Base-by-base conservation (phyloP, 2,329 filamentous ascomycete species). In the Dactylellina haptotyla region DNA sequence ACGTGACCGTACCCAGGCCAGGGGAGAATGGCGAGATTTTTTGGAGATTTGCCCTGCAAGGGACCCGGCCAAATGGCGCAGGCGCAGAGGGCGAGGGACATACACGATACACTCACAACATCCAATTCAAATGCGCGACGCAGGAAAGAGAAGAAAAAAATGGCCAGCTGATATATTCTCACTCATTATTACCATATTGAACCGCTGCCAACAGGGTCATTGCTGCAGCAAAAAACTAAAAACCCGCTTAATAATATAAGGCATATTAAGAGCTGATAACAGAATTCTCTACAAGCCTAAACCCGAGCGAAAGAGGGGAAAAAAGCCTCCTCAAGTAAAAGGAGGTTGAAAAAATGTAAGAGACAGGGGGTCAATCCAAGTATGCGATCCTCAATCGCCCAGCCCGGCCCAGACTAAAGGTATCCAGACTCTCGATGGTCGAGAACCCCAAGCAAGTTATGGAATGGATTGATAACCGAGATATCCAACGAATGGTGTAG, bases 391-490 rank as follows among this genome's bases (percentile, higher is more conserved):
- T 20, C 18, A 34, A n/a, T 5, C 23, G 50, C 28, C 9, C 37
- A 18, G 32, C 28, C 26, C 20, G 30, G 43, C 46, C 63, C 63
- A n/a, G n/a, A n/a, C n/a, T n/a, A n/a, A n/a, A n/a, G n/a, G n/a
- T n/a, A n/a, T n/a, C n/a, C n/a, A n/a, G 63, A 30, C 53, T 28
- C 23, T 67, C 50, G 63, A 67, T 53, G 63, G 53, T 67, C 63
- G 53, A 67, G 63, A 67, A 67, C 53, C 46, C 43, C 16, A 20
- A 18, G 41, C 14, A 18, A 23, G 45, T 50, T 12, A 50, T 5
- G 53, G 53, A 57, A 57, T 57, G 53, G 20, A 57, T 18, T 39
- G 34, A 39, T 39, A 39, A 14, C 34, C n/a, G n/a, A n/a, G n/a
- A n/a, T n/a, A n/a, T n/a, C n/a, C n/a, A n/a, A n/a, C n/a, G n/a